Evolutionary conservation across 1,139 yeast genomes (phyloP).

Genomic region (Maudiozyma humilis): DNA sequence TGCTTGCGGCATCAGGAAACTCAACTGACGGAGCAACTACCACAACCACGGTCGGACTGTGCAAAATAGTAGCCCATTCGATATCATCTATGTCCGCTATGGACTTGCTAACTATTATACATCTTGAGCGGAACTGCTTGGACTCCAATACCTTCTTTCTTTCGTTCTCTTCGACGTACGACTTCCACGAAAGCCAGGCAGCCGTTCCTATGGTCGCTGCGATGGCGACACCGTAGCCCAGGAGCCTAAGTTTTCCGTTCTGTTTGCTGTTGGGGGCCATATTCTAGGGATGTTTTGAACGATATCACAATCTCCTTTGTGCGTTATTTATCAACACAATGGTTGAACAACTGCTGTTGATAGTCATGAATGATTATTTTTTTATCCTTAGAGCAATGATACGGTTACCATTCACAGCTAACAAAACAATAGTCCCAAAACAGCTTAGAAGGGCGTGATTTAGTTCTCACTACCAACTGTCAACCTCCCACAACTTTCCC

Average conservation of each 20-base stretch:
- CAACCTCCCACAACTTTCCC: background rate
- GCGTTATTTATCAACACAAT: background rate
- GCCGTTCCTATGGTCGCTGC: slow-evolving; percentile 8
- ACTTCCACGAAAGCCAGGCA: slow-evolving; percentile 6
- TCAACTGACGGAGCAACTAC: slow-evolving; percentile 18
- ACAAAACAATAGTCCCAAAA: too few species aligned
- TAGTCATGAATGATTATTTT: too few species aligned
- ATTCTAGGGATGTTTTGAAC: background rate
- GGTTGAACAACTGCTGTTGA: background rate
- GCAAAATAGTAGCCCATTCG: slow-evolving; percentile 25
- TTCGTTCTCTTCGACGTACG: background rate
- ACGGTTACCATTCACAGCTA: too few species aligned
- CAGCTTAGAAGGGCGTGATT: too few species aligned
- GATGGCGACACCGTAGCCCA: slow-evolving; percentile 5
- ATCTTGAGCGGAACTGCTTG: slow-evolving; percentile 5
- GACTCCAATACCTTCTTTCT: background rate
- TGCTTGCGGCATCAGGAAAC: slow-evolving; percentile 7
- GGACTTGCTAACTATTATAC: slow-evolving; percentile 16
- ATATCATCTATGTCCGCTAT: slow-evolving; percentile 8
- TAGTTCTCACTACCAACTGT: too few species aligned
- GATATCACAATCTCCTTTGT: background rate
- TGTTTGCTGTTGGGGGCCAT: slow-evolving; percentile 1
- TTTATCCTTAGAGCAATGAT: too few species aligned
- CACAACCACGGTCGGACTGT: slow-evolving; percentile 15
- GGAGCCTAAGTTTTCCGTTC: slow-evolving; percentile 1